Percentiles rank a stretch among this genome's conserved stretches.
Conservation (phyloP, 2,329 filamentous ascomycete genomes). For the Penicillium sp. region DNA sequence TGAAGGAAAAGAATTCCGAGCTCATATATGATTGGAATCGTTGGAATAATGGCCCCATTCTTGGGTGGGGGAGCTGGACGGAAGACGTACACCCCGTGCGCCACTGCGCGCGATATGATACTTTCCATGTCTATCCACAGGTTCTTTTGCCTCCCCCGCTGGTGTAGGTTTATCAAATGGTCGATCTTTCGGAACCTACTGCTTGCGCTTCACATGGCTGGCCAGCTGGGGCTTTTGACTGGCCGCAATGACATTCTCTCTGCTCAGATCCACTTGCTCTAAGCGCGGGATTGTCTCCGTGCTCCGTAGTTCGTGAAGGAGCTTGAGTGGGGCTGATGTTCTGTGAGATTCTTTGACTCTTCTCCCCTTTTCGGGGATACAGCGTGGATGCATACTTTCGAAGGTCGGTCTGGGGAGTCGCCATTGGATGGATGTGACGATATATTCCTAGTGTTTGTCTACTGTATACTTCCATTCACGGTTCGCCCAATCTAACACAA, state of each 20-base stretch:
- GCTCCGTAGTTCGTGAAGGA: background rate
- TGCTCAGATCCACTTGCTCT: background rate
- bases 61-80: background rate
- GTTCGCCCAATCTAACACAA: too few relatives aligned
- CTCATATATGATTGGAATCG: background rate
- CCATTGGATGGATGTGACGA: too few relatives aligned
- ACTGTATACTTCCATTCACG: background rate
- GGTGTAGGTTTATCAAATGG: constrained; percentile 15
- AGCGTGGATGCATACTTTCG: background rate
- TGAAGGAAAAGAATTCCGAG: background rate
- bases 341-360: background rate
- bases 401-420: background rate
- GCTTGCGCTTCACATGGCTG: background rate
- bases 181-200: background rate
- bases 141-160: constrained; percentile 25
- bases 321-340: constrained; percentile 6
- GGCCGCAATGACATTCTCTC: background rate
- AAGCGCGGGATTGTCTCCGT: too few relatives aligned
- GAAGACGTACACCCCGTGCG: background rate
- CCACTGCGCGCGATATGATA: constrained; percentile 8
- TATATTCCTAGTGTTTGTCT: background rate
- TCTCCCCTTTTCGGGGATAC: background rate
- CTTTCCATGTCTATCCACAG: background rate
- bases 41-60: background rate
- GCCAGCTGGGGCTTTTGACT: constrained; percentile 4